These are phyloP conservation scores for Magnolia sinica DNA, from an alignment of 164 flowering plant species.

Conservation along the genomic window DNA sequence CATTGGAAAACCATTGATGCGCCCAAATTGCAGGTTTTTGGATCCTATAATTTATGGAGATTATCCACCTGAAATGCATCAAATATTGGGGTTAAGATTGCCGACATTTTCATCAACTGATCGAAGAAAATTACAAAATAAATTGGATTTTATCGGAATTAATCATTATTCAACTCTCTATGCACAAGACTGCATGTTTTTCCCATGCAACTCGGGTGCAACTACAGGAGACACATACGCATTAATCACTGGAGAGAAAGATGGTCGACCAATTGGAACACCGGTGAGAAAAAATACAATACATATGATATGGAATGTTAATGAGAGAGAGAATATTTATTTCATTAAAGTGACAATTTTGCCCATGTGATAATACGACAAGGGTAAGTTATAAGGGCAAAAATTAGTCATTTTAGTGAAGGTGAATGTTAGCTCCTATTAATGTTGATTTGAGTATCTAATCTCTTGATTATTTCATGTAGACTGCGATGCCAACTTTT, in stretches of 20 bases:
- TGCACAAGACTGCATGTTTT: constrained; percentile 21
- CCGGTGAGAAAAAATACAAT: constrained; percentile 3
- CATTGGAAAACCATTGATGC: no score
- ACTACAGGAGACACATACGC: constrained; percentile 1
- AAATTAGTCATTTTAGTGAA: background rate
- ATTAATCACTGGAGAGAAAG: constrained; percentile 5
- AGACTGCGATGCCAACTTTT: constrained; percentile 14
- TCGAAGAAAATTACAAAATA: constrained; percentile 15
- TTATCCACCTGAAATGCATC: constrained; percentile 39
- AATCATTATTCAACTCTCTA: constrained; percentile 18
- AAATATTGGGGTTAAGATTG: constrained; percentile 19
- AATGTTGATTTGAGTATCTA: background rate
- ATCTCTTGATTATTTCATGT: background rate
- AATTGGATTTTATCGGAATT: constrained; percentile 39
- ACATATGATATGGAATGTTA: no score
- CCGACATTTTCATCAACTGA: constrained; percentile 32
- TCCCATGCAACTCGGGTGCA: background rate
- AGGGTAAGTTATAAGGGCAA: no score
- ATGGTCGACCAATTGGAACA: constrained; percentile 21
- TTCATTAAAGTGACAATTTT: no score
- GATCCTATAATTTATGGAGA: constrained; percentile 44
- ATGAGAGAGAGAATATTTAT: no score
- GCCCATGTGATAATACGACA: no score
- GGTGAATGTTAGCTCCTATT: background rate
- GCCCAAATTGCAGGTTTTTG: constrained; percentile 25